These are phyloP conservation scores for Yarrowia sp. DNA, from an alignment of 805 yeast genomes.

Conservation along the genomic window DNA sequence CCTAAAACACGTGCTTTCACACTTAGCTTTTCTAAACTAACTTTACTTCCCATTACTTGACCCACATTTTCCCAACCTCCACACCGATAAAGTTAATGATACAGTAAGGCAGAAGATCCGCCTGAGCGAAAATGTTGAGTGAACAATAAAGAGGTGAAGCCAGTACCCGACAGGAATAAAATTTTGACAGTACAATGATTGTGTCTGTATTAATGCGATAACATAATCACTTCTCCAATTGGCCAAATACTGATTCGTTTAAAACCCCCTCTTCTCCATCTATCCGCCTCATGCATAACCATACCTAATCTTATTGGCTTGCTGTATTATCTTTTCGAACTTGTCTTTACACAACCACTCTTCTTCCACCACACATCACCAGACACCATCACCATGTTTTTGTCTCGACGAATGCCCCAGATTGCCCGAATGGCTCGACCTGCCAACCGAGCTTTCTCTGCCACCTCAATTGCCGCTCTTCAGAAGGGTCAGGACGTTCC, in stretches of 20 bases:
- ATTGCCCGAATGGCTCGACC: constrained; percentile 14
- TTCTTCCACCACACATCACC: neutral
- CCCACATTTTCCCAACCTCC: too few species aligned
- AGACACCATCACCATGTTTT: constrained; percentile 1
- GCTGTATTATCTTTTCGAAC: neutral
- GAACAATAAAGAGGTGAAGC: too few species aligned
- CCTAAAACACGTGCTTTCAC: too few species aligned
- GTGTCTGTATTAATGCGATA: neutral
- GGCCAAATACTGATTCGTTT: neutral
- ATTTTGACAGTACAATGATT: too few species aligned
- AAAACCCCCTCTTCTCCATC: neutral
- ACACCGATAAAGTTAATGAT: too few species aligned
- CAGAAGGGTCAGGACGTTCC: constrained; percentile 70
- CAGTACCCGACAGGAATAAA: too few species aligned
- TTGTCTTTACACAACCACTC: neutral
- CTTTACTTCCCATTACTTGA: too few species aligned
- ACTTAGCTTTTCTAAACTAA: too few species aligned
- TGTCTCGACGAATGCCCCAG: constrained; percentile 29
- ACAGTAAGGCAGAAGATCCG: too few species aligned
- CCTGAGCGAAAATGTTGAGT: too few species aligned
- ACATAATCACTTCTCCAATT: neutral
- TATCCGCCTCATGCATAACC: constrained; percentile 7
- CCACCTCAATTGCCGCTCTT: constrained; percentile 49
- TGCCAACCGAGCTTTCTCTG: constrained; percentile 40
- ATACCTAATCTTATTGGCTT: constrained; percentile 28